Percentiles rank a stretch among this genome's conserved stretches.
phyloP scores from a whole-genome alignment of 1,139 yeast genomes.

The Taphrina sp. region DNA sequence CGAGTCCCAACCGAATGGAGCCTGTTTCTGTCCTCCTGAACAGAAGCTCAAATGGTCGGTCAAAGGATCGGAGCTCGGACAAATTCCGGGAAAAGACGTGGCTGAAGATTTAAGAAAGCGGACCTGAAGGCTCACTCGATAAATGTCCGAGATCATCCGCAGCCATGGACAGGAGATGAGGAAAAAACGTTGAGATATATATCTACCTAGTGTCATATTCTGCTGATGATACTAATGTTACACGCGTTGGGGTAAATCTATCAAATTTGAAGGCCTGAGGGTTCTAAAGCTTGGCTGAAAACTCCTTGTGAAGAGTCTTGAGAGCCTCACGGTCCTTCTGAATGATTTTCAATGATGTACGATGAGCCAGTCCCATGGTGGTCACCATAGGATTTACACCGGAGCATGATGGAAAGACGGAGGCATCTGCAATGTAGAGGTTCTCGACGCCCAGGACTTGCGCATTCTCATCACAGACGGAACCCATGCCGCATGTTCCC shows the following conservation, averaged over 20 bases:
- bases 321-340: slow-evolving; percentile 10
- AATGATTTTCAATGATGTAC: slow-evolving; percentile 14
- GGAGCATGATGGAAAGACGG: slow-evolving; percentile 58
- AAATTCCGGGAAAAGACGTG: no score
- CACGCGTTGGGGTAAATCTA: neutral
- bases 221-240: neutral
- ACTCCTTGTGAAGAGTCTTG: slow-evolving; percentile 23
- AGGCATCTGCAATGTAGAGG: slow-evolving; percentile 58
- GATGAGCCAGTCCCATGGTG: slow-evolving; percentile 29
- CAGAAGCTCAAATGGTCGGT: no score
- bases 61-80: no score
- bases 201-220: neutral
- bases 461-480: slow-evolving; percentile 55
- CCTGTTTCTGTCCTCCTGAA: no score
- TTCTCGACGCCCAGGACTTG: slow-evolving; percentile 56
- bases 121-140: no score
- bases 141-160: no score
- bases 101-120: no score
- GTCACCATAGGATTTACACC: slow-evolving; percentile 55
- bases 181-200: neutral
- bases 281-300: slow-evolving; percentile 28
- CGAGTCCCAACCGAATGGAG: no score
- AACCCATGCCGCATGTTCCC: slow-evolving; percentile 60
- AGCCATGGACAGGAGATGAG: neutral
- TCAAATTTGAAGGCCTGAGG: neutral